phyloP scores from a whole-genome alignment of 257 asterid genomes.

The Gardenia jasminoides region DNA sequence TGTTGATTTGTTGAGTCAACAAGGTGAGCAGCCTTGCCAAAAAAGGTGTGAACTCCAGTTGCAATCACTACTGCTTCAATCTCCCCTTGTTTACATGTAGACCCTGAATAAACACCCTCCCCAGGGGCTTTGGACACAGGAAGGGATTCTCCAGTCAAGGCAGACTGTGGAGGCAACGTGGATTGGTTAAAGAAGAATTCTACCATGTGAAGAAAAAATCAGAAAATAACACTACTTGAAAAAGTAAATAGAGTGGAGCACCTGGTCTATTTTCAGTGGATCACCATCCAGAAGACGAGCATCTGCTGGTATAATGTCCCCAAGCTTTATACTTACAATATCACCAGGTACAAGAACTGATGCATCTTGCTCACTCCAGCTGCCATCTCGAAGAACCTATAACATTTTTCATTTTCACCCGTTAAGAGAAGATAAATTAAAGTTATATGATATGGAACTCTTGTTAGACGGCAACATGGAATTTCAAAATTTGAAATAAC shows the following conservation, averaged over 20 bases:
- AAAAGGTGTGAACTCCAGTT: constrained; percentile 54
- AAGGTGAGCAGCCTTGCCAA: constrained; percentile 63
- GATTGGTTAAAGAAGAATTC: too few species aligned
- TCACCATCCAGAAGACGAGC: constrained; percentile 74
- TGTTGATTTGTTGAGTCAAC: constrained; percentile 51
- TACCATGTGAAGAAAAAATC: too few species aligned
- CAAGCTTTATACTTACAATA: constrained; percentile 59
- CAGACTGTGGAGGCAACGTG: constrained; percentile 27
- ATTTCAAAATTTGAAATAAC: neutral
- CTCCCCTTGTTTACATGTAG: constrained; percentile 62
- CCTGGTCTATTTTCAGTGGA: constrained; percentile 76
- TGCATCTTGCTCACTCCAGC: constrained; percentile 67
- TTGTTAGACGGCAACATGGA: too few species aligned
- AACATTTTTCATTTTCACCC: neutral
- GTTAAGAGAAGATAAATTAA: too few species aligned
- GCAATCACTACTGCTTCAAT: constrained; percentile 62
- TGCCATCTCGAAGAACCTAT: constrained; percentile 57
- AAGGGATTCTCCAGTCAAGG: constrained; percentile 54
- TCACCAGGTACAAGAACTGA: constrained; percentile 73
- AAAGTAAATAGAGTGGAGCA: constrained; percentile 12
- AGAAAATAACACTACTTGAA: too few species aligned
- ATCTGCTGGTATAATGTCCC: constrained; percentile 79
- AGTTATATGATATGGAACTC: too few species aligned
- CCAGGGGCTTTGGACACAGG: constrained; percentile 50
- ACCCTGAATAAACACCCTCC: constrained; percentile 51